These are phyloP conservation scores for Apiospora marii DNA, from an alignment of 2,329 filamentous ascomycete genomes.

Conservation along the genomic window DNA sequence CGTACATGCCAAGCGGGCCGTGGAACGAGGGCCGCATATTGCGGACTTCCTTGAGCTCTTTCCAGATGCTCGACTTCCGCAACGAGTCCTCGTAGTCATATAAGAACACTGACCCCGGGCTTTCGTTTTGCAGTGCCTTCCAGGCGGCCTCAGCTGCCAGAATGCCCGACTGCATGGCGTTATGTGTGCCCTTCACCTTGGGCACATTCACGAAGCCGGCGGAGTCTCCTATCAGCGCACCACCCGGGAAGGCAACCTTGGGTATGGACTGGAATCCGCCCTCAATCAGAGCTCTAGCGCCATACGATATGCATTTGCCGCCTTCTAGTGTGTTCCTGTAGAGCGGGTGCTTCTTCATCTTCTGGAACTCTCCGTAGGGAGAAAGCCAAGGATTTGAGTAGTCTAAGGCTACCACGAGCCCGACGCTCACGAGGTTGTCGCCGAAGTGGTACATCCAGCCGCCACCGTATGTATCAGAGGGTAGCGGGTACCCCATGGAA, in stretches of 20 bases:
- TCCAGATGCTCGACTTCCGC: constrained; percentile 88
- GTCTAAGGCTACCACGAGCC: constrained; percentile 91
- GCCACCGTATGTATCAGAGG: constrained; percentile 90
- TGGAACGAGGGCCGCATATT: constrained; percentile 98
- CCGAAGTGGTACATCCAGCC: constrained; percentile 99
- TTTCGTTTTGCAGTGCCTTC: constrained; percentile 68
- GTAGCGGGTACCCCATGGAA: constrained; percentile 90
- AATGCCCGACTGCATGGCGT: constrained; percentile 97
- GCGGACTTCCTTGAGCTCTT: constrained; percentile 91
- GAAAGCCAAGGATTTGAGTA: constrained; percentile 97
- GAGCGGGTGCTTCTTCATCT: constrained; percentile 96
- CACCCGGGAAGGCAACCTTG: constrained; percentile 94
- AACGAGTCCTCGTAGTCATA: constrained; percentile 94
- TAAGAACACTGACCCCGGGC: constrained; percentile 81
- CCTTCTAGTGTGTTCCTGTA: constrained; percentile 89
- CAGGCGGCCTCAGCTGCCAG: constrained; percentile 91
- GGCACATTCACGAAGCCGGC: constrained; percentile 97
- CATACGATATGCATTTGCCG: constrained; percentile 97
- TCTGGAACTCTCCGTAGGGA: constrained; percentile 96
- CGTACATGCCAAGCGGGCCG: constrained; percentile 83
- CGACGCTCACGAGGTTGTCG: constrained; percentile 92
- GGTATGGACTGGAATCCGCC: constrained; percentile 98
- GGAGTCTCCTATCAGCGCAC: constrained; percentile 93
- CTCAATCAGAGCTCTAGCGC: constrained; percentile 88
- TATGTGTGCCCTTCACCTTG: constrained; percentile 98